phyloP scores from a whole-genome alignment of 164 flowering plant species.

The Liquidambar formosana region DNA sequence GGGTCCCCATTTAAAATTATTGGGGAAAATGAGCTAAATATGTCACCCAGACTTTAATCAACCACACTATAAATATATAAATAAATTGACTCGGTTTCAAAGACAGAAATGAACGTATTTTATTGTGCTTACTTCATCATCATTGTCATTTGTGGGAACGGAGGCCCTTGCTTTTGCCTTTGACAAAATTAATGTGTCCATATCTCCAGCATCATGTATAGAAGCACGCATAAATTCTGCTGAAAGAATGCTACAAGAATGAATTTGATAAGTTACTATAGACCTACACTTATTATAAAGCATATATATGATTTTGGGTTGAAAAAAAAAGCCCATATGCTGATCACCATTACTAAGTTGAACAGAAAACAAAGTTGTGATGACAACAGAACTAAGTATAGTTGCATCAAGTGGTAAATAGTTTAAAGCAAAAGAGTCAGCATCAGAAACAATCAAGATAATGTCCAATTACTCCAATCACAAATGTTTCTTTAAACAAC shows the following conservation, averaged over 20 bases:
- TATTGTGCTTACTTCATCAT: conserved; percentile 59
- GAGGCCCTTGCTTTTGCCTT: conserved; percentile 53
- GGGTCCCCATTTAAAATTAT: neutral
- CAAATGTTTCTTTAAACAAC: too few species aligned
- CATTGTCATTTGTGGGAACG: conserved; percentile 47
- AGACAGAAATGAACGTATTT: neutral
- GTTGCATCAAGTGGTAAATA: too few species aligned
- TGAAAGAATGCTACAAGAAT: conserved; percentile 96
- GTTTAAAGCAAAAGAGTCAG: too few species aligned
- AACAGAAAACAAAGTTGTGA: too few species aligned
- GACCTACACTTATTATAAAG: neutral
- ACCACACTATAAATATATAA: neutral
- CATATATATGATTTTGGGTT: neutral
- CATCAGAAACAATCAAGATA: too few species aligned
- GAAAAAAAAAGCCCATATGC: neutral
- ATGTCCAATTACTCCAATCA: too few species aligned
- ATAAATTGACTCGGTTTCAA: neutral
- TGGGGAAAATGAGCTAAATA: neutral
- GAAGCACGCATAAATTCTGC: conserved; percentile 95
- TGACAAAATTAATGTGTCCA: conserved; percentile 54
- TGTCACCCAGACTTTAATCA: neutral
- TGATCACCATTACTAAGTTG: neutral
- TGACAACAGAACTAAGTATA: too few species aligned
- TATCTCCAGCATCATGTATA: conserved; percentile 59
- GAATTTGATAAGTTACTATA: conserved; percentile 49